A percentile compares a stretch with the other conserved stretches of the same genome.
Evolutionary conservation across 345 rosid species (phyloP).

Genomic region (Barbarea vulgaris): DNA sequence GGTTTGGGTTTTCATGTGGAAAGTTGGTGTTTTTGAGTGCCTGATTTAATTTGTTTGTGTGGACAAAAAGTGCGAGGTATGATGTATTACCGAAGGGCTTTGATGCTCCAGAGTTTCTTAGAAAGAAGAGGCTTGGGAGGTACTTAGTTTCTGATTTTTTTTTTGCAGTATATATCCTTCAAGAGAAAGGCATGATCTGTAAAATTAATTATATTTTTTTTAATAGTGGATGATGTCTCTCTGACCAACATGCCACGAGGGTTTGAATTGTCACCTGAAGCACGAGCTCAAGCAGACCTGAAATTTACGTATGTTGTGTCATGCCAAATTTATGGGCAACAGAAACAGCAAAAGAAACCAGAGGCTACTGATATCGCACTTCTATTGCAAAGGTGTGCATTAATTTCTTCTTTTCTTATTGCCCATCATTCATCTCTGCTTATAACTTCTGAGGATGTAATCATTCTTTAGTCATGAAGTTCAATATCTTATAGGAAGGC

Average conservation of each 20-base stretch:
- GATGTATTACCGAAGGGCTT: slow-evolving; percentile 99
- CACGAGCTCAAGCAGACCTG: slow-evolving; percentile 94
- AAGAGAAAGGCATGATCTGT: slow-evolving; percentile 21
- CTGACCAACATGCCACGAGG: slow-evolving; percentile 59
- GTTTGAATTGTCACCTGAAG: slow-evolving; percentile 74
- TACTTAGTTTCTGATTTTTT: slow-evolving; percentile 34
- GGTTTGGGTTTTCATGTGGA: slow-evolving; percentile 17
- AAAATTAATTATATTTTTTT: slow-evolving; percentile 30
- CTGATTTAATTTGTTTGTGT: slow-evolving; percentile 28
- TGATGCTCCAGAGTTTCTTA: slow-evolving; percentile 91
- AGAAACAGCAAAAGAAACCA: slow-evolving; percentile 77
- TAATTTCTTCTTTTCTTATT: background rate
- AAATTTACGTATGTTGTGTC: slow-evolving; percentile 97
- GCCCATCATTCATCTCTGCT: background rate
- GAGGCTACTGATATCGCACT: slow-evolving; percentile 97
- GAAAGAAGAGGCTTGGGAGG: slow-evolving; percentile 86
- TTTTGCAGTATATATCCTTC: slow-evolving; percentile 8
- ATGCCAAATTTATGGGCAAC: slow-evolving; percentile 98
- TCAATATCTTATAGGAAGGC: slow-evolving; percentile 13
- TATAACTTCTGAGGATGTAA: slow-evolving; percentile 9
- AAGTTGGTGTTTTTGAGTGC: slow-evolving; percentile 19
- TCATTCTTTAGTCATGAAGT: slow-evolving; percentile 25
- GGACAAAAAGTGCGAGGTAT: slow-evolving; percentile 89
- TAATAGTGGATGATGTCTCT: slow-evolving; percentile 61
- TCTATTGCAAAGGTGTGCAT: slow-evolving; percentile 72